Conservation (phyloP, 2,329 filamentous ascomycete genomes). For the Alternaria conjuncta region DNA sequence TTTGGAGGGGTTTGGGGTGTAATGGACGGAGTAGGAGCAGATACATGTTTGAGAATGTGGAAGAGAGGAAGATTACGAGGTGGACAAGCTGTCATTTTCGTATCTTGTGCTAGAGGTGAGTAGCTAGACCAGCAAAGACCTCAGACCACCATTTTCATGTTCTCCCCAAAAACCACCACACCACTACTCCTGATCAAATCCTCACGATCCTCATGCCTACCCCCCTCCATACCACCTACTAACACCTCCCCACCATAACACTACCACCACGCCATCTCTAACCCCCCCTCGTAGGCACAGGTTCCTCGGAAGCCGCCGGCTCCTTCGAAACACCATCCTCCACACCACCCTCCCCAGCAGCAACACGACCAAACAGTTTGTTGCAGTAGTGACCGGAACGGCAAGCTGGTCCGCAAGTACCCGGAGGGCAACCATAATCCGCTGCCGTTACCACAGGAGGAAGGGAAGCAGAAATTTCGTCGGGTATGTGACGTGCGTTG, state of each 20-base stretch:
- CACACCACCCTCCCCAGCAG: not conserved
- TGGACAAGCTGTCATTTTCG: too few species aligned
- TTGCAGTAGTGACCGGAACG: not conserved
- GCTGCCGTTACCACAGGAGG: fast-evolving
- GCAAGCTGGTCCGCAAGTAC: not conserved
- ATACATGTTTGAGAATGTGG: too few species aligned
- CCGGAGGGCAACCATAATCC: not conserved
- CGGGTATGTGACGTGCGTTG: fast-evolving
- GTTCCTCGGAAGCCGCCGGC: not conserved
- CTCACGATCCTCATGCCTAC: not conserved
- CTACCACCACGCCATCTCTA: not conserved
- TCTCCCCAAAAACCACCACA: too few species aligned
- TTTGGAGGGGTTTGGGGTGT: constrained; percentile 29
- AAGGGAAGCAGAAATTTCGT: not conserved
- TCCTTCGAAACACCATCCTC: not conserved
- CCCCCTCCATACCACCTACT: too few species aligned
- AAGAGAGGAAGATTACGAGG: too few species aligned
- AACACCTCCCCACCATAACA: too few species aligned
- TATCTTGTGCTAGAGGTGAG: not conserved
- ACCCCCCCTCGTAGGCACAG: not conserved
- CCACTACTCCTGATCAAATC: not conserved
- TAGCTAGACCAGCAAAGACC: not conserved
- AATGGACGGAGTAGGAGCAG: too few species aligned
- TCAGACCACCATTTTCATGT: not conserved
- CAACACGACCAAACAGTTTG: not conserved